phyloP scores from a whole-genome alignment of 768 basidiomycete species.

The Lactarius trivialis region DNA sequence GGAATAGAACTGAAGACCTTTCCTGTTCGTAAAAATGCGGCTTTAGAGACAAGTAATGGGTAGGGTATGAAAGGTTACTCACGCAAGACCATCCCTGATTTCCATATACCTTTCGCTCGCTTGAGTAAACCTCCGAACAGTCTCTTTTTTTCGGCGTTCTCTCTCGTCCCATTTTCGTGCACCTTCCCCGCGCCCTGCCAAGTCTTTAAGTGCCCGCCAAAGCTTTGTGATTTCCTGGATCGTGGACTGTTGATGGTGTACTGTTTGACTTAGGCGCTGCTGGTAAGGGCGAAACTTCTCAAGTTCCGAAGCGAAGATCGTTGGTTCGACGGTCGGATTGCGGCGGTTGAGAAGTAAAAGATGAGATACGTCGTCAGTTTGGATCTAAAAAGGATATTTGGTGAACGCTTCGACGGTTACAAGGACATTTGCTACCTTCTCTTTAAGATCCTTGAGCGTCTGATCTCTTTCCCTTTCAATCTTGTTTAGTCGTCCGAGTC shows the following conservation, averaged over 20 bases:
- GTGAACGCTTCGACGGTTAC: not conserved
- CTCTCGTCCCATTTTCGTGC: conserved; percentile 78
- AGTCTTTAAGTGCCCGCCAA: conserved; percentile 68
- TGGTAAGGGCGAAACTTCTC: conserved; percentile 96
- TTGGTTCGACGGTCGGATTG: conserved; percentile 73
- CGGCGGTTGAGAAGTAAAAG: conserved; percentile 86
- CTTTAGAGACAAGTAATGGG: conserved; percentile 12
- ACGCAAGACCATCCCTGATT: conserved; percentile 79
- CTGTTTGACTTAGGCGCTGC: conserved; percentile 68
- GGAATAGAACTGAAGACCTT: conserved; percentile 84
- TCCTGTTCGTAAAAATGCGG: conserved; percentile 39
- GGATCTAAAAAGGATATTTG: conserved; percentile 49
- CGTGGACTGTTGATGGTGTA: conserved; percentile 66
- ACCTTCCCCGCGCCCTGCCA: conserved; percentile 68
- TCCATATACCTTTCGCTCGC: conserved; percentile 84
- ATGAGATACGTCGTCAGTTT: conserved; percentile 95
- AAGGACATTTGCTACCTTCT: conserved; percentile 54
- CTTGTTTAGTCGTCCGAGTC: conserved; percentile 70
- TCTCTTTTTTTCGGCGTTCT: conserved; percentile 73
- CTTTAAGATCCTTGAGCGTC: conserved; percentile 89
- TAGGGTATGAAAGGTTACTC: conserved; percentile 31
- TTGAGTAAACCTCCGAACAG: conserved; percentile 60
- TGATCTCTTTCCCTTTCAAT: conserved; percentile 81
- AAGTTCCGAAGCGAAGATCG: conserved; percentile 86
- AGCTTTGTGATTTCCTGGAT: conserved; percentile 69